phyloP scores from a whole-genome alignment of 495 filamentous ascomycete species.

The Neurospora cerealis region DNA sequence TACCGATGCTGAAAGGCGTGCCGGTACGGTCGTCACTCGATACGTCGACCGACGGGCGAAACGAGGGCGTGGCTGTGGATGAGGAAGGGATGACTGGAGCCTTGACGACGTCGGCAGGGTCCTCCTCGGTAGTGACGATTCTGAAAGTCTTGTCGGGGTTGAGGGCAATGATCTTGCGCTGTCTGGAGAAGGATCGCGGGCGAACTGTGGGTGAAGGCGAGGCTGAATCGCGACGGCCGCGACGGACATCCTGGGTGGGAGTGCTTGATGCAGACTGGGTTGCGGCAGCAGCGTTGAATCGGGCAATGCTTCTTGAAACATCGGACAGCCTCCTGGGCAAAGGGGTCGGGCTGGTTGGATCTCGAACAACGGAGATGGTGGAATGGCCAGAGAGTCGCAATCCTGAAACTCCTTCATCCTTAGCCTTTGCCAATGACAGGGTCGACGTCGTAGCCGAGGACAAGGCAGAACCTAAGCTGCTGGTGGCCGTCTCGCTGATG shows the following conservation, averaged over 20 bases:
- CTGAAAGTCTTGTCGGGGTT: constrained; percentile 42
- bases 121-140: constrained; percentile 21
- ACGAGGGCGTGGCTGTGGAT: constrained; percentile 31
- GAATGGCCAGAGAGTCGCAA: constrained; percentile 32
- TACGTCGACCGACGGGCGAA: constrained; percentile 35
- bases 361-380: constrained; percentile 14
- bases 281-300: constrained; percentile 9
- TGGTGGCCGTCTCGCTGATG: not conserved
- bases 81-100: constrained; percentile 23
- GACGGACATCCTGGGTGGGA: constrained; percentile 12
- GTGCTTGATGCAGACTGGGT: constrained; percentile 6
- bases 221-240: constrained; percentile 7
- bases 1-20: constrained; percentile 19
- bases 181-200: constrained; percentile 25
- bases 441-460: constrained; percentile 25
- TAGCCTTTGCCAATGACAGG: constrained; percentile 28
- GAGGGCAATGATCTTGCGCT: constrained; percentile 30
- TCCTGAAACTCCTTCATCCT: constrained; percentile 37
- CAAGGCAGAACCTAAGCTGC: constrained; percentile 27
- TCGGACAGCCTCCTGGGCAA: constrained; percentile 27
- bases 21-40: constrained; percentile 35
- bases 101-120: constrained; percentile 14
- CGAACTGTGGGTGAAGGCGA: constrained; percentile 7
- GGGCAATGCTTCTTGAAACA: constrained; percentile 16
- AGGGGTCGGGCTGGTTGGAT: constrained; percentile 13